Conservation (phyloP, 129 eudicot genomes). For the Heracleum sosnowskyi region DNA sequence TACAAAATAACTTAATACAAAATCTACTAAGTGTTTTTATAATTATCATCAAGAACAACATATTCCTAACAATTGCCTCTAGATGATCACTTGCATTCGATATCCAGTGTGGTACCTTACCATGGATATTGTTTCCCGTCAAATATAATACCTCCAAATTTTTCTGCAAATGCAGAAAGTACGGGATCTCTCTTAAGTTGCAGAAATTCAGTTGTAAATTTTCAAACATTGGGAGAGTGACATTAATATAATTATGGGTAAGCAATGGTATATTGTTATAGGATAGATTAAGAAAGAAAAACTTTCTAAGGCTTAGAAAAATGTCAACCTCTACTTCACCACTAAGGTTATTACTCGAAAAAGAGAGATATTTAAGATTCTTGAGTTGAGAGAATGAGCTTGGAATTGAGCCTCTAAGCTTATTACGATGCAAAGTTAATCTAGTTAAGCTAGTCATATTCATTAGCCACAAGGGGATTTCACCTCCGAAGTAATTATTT, state of each 20-base stretch:
- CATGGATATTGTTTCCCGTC: too few relatives aligned
- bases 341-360: constrained; percentile 11
- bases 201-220: not conserved
- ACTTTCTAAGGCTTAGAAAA: constrained; percentile 16
- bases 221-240: not conserved
- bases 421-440: not conserved
- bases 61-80: too few relatives aligned
- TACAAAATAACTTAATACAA: too few relatives aligned
- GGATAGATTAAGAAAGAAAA: constrained; percentile 2
- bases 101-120: not conserved
- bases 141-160: not conserved
- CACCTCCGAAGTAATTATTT: not conserved
- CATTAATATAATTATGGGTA: constrained; percentile 2
- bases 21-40: too few relatives aligned
- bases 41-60: too few relatives aligned
- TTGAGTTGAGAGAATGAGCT: constrained; percentile 13
- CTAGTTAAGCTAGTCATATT: constrained; percentile 11
- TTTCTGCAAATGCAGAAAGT: not conserved
- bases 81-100: not conserved
- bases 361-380: not conserved
- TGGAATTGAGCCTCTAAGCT: constrained; percentile 20
- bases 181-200: too few relatives aligned
- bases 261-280: constrained; percentile 11
- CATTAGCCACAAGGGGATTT: constrained; percentile 19
- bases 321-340: constrained; percentile 14